Evolutionary conservation across 2,329 filamentous ascomycete species (phyloP).

Genomic region (Colletotrichum tropicicola): DNA sequence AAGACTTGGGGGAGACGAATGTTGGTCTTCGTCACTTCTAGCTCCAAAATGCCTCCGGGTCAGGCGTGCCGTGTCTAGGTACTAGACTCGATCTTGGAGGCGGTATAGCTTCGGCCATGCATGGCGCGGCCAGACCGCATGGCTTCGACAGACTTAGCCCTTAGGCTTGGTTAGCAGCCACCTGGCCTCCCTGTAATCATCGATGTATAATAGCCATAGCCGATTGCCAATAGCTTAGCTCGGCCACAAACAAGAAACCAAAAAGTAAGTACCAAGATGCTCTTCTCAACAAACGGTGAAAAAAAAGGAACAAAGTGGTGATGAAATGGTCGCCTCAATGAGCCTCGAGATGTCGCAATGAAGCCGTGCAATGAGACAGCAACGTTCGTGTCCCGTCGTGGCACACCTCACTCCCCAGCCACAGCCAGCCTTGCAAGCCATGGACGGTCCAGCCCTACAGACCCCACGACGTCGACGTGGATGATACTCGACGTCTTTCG

Average conservation of each 20-base stretch:
- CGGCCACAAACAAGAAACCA: neutral
- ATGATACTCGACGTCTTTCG: neutral
- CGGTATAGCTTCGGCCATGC: neutral
- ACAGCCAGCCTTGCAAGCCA: slow-evolving; percentile 12
- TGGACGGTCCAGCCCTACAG: slow-evolving; percentile 16
- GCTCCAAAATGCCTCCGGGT: neutral
- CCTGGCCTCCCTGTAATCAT: neutral
- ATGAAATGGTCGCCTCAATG: neutral
- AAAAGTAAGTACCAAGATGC: neutral
- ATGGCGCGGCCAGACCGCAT: neutral
- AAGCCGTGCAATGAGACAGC: neutral
- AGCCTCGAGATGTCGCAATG: neutral
- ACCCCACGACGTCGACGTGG: neutral
- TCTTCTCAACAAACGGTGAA: neutral
- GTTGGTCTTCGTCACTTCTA: neutral
- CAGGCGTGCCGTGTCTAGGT: neutral
- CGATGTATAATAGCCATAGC: slow-evolving; percentile 7
- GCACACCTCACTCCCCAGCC: slow-evolving; percentile 22
- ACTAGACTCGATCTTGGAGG: neutral
- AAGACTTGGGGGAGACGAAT: neutral
- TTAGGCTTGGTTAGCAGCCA: neutral
- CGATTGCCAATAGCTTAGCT: slow-evolving; percentile 1
- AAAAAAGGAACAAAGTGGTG: neutral
- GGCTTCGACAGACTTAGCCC: neutral
- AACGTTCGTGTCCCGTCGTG: neutral